Evolutionary conservation across 2,329 filamentous ascomycete species (phyloP).

Genomic region (Stagonosporopsis cucurbitacearum): DNA sequence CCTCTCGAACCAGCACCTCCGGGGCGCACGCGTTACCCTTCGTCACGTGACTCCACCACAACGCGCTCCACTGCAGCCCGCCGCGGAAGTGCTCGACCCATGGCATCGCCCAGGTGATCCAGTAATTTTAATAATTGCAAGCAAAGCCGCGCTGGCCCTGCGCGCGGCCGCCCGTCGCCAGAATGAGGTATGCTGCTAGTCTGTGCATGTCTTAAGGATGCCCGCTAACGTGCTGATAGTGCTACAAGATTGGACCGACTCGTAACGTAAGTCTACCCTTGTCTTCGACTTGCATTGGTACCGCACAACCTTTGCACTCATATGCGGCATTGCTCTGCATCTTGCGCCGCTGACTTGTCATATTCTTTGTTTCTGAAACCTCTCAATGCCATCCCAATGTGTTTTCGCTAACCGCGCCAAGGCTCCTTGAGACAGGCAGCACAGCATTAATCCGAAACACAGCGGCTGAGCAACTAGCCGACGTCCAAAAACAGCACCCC

Average conservation of each 20-base stretch:
- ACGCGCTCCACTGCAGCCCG: slow-evolving; percentile 13
- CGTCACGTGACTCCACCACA: slow-evolving; percentile 32
- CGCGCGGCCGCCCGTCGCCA: slow-evolving; percentile 21
- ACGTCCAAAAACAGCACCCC: slow-evolving; percentile 97
- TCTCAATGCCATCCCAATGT: not conserved
- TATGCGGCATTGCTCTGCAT: not conserved
- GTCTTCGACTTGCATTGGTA: slow-evolving; percentile 7
- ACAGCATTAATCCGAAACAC: slow-evolving; percentile 96
- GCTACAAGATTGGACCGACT: slow-evolving; percentile 49
- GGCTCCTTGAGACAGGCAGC: slow-evolving; percentile 95
- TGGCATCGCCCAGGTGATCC: slow-evolving; percentile 31
- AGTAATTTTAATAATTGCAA: slow-evolving; percentile 36
- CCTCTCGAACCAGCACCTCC: slow-evolving; percentile 37
- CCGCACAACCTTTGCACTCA: not conserved
- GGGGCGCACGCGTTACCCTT: slow-evolving; percentile 33
- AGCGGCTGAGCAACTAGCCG: slow-evolving; percentile 92
- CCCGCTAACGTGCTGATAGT: slow-evolving; percentile 46
- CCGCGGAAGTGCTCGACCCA: slow-evolving; percentile 22
- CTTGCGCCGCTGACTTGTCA: not conserved
- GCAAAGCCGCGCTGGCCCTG: slow-evolving; percentile 18
- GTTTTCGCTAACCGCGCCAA: slow-evolving; percentile 52
- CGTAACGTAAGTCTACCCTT: slow-evolving; percentile 45
- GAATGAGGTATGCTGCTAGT: slow-evolving; percentile 40
- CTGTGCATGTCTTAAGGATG: slow-evolving; percentile 33
- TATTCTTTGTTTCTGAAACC: not conserved